These are phyloP conservation scores for Euphorbia lathyris DNA, from an alignment of 345 rosid genomes.

Conservation along the genomic window DNA sequence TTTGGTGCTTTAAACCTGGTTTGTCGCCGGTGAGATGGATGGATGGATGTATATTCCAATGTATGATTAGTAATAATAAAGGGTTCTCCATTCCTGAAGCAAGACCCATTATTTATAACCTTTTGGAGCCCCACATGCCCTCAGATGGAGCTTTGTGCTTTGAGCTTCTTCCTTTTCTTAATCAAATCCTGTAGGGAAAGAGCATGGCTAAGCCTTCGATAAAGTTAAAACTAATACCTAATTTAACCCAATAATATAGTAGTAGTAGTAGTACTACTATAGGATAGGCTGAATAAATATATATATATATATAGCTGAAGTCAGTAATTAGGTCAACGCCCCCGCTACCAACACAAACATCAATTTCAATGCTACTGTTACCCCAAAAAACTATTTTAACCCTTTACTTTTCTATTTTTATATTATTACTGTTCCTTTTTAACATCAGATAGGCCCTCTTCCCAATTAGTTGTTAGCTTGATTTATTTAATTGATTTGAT, in stretches of 20 bases:
- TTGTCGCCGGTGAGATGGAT: slow-evolving; percentile 24
- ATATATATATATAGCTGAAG: no score
- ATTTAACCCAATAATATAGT: background rate
- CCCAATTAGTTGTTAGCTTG: no score
- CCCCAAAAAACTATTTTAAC: no score
- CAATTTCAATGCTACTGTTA: slow-evolving; percentile 10
- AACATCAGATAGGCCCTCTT: no score
- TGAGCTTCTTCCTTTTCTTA: slow-evolving; percentile 27
- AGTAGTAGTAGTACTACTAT: background rate
- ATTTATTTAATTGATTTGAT: no score
- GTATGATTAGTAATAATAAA: slow-evolving; percentile 14
- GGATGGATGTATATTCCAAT: slow-evolving; percentile 32
- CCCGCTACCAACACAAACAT: slow-evolving; percentile 11
- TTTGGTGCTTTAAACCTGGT: slow-evolving; percentile 9
- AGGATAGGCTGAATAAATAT: no score
- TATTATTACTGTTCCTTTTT: no score
- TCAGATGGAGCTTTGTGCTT: slow-evolving; percentile 40
- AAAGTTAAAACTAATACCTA: background rate
- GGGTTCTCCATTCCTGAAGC: slow-evolving; percentile 21
- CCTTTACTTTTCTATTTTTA: no score
- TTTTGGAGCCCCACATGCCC: slow-evolving; percentile 37
- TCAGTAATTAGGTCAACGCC: slow-evolving; percentile 24
- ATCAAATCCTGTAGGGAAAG: background rate
- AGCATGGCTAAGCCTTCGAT: background rate
- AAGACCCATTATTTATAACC: slow-evolving; percentile 1